Percentiles rank a stretch among this genome's conserved stretches.
Conservation (phyloP, 2,329 filamentous ascomycete genomes). For the Proliferodiscus dingleyae region DNA sequence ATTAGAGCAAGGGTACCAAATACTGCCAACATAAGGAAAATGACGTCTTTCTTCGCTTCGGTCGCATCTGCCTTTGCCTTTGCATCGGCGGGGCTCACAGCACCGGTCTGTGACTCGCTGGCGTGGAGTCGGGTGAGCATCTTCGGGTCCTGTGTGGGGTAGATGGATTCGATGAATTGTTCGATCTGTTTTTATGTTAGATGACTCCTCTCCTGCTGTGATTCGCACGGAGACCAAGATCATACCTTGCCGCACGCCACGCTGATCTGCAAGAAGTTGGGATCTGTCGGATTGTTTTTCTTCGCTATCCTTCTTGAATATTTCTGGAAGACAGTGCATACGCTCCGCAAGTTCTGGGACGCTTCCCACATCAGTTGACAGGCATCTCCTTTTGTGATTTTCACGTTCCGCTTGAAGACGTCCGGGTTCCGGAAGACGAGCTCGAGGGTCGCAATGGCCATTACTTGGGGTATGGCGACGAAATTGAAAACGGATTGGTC, state of each 20-base stretch:
- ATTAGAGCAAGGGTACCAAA: slow-evolving; percentile 66
- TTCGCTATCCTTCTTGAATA: slow-evolving; percentile 79
- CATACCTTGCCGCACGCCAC: slow-evolving; percentile 79
- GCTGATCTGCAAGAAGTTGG: slow-evolving; percentile 88
- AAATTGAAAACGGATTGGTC: slow-evolving; percentile 99
- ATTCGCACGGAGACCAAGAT: not conserved
- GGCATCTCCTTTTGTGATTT: slow-evolving; percentile 93
- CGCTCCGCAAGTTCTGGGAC: slow-evolving; percentile 78
- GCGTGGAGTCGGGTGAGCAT: slow-evolving; percentile 40
- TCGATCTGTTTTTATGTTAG: slow-evolving; percentile 59
- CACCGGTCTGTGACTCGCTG: slow-evolving; percentile 28
- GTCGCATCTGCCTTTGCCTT: slow-evolving; percentile 45
- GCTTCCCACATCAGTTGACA: slow-evolving; percentile 89
- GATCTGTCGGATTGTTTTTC: slow-evolving; percentile 92
- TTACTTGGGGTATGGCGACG: slow-evolving; percentile 90
- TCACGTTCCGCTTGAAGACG: slow-evolving; percentile 83
- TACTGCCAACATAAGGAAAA: slow-evolving; percentile 63
- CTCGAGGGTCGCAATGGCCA: slow-evolving; percentile 95
- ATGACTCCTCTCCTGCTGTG: not conserved
- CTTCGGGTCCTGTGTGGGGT: slow-evolving; percentile 76
- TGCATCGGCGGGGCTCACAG: slow-evolving; percentile 31
- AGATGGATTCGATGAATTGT: slow-evolving; percentile 91
- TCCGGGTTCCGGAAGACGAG: slow-evolving; percentile 85
- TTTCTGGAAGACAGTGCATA: slow-evolving; percentile 76
- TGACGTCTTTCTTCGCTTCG: slow-evolving; percentile 51